Conservation (phyloP, 2,329 filamentous ascomycete species). For the Zalaria obscura region DNA sequence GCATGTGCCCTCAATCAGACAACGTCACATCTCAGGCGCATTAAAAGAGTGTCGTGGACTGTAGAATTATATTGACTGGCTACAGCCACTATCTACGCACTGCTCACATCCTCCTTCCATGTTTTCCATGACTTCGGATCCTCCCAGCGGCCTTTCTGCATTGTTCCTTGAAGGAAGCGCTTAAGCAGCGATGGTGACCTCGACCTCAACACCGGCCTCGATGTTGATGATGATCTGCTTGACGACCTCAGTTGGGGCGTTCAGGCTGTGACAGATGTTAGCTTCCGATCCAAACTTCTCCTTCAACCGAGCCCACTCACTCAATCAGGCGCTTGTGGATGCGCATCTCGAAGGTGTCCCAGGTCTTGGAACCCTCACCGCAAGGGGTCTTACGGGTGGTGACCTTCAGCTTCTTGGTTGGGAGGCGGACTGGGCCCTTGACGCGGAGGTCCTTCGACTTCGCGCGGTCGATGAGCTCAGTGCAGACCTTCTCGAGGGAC, state of each 20-base stretch:
- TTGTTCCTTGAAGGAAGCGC: constrained; percentile 1
- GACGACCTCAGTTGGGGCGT: constrained; percentile 94
- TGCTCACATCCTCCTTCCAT: background rate
- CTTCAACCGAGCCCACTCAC: constrained; percentile 33
- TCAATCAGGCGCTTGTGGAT: constrained; percentile 97
- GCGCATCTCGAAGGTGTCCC: constrained; percentile 98
- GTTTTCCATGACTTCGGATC: constrained; percentile 1
- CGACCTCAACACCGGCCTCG: constrained; percentile 83
- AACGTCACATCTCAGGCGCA: too few relatives aligned
- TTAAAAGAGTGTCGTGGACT: background rate
- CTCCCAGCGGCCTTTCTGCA: background rate
- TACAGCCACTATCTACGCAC: constrained; percentile 1
- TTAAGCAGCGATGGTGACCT: constrained; percentile 82
- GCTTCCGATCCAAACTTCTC: constrained; percentile 5
- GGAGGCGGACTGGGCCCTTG: constrained; percentile 95
- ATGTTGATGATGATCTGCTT: constrained; percentile 97
- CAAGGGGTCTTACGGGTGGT: constrained; percentile 98
- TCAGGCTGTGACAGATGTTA: constrained; percentile 43
- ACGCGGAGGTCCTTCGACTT: constrained; percentile 97
- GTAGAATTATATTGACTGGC: constrained; percentile 3
- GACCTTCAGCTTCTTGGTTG: constrained; percentile 94
- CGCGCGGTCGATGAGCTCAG: constrained; percentile 95
- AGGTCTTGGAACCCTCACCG: constrained; percentile 99
- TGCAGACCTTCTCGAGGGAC: constrained; percentile 94
- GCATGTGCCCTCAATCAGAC: too few relatives aligned